These are phyloP conservation scores for Globisporangium canariense DNA, from an alignment of 352 stramenopile genomes.

Conservation along the genomic window DNA sequence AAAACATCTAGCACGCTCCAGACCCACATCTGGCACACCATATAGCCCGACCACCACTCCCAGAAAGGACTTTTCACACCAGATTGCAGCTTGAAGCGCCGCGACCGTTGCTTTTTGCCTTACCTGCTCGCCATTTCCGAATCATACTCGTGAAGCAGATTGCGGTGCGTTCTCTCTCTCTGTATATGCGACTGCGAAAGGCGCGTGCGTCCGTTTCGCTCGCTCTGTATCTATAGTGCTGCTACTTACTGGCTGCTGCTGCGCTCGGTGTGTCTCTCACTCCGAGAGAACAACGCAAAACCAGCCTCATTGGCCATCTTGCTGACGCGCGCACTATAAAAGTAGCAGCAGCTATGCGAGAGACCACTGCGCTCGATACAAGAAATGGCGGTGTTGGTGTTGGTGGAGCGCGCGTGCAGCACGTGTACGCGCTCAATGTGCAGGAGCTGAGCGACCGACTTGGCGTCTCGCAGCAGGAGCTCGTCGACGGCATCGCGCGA, in stretches of 20 bases:
- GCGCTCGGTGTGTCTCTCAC: neutral
- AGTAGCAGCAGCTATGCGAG: neutral
- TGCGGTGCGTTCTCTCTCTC: neutral
- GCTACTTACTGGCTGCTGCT: neutral
- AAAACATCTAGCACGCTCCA: neutral
- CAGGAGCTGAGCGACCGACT: slow-evolving; percentile 20
- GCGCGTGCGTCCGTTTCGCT: neutral
- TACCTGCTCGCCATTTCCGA: neutral
- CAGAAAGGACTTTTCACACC: neutral
- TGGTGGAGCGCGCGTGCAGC: slow-evolving; percentile 11
- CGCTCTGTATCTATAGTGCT: neutral
- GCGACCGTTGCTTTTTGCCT: neutral
- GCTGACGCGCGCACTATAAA: no score
- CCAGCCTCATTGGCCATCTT: no score
- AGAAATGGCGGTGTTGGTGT: neutral
- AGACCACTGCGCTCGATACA: neutral
- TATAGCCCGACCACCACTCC: neutral
- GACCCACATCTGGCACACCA: neutral
- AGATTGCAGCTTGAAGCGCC: neutral
- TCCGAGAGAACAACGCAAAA: neutral
- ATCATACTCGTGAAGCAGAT: neutral
- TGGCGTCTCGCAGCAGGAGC: slow-evolving; percentile 25
- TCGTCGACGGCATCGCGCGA: slow-evolving; percentile 20
- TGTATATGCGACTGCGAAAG: neutral
- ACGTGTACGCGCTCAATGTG: slow-evolving; percentile 25